Conservation (phyloP, 176 grass and related monocot species). For the Calamus simplicifolius region DNA sequence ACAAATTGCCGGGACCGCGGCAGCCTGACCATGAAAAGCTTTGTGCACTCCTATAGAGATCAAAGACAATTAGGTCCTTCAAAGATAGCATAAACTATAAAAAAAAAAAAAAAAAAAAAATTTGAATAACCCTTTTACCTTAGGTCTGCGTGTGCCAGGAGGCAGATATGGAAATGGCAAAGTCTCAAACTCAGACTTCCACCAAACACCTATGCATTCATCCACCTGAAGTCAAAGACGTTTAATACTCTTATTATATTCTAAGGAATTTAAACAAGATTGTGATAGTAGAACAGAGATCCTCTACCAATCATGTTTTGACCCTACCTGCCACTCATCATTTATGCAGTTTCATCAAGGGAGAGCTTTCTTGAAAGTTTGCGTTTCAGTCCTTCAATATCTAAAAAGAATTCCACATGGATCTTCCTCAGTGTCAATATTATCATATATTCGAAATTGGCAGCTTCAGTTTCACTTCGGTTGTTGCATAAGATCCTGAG, state of each 20-base stretch:
- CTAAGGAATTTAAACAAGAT: too few relatives aligned
- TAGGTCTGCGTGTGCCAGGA: conserved; percentile 13
- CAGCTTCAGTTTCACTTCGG: neutral
- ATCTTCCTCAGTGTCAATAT: neutral
- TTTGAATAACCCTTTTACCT: conserved; percentile 10
- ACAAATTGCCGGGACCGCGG: conserved; percentile 34
- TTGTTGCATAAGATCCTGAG: neutral
- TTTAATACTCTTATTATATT: too few relatives aligned
- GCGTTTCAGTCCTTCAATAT: conserved; percentile 46
- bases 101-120: too few relatives aligned
- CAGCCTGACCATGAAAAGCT: conserved; percentile 50
- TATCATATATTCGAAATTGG: neutral
- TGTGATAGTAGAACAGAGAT: too few relatives aligned
- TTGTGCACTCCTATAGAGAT: conserved; percentile 44
- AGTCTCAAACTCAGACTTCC: conserved; percentile 46
- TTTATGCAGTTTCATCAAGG: neutral
- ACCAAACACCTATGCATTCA: conserved; percentile 44
- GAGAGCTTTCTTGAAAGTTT: conserved; percentile 55
- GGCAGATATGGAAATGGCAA: conserved; percentile 43
- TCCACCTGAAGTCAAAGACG: conserved; percentile 18
- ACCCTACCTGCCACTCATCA: conserved; percentile 39
- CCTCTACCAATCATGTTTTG: neutral
- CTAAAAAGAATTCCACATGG: conserved; percentile 13
- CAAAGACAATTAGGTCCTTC: neutral
- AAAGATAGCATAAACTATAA: too few relatives aligned